These are phyloP conservation scores for Rhodotorula taiwanensis DNA, from an alignment of 768 basidiomycete genomes.

Conservation along the genomic window DNA sequence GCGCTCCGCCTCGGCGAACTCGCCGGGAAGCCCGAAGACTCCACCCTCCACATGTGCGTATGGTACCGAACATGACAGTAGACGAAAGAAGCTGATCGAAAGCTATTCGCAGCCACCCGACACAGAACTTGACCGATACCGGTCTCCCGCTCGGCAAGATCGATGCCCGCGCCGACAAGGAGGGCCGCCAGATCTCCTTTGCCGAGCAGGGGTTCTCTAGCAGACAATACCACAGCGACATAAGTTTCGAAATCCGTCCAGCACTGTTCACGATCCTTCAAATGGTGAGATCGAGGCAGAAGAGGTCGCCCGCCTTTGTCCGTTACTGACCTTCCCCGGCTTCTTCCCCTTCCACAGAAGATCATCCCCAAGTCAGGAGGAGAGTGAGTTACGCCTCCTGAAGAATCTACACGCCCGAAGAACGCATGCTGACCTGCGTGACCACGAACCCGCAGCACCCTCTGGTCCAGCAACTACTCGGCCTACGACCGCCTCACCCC, in stretches of 20 bases:
- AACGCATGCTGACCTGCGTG: neutral
- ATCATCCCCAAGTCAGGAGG: no score
- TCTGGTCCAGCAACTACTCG: constrained; percentile 43
- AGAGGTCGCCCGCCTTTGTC: no score
- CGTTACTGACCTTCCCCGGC: no score
- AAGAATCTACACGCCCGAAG: no score
- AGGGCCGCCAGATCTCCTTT: constrained; percentile 39
- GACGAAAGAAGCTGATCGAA: neutral
- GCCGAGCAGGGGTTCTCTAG: constrained; percentile 31
- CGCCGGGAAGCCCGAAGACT: constrained; percentile 42
- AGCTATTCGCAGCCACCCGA: constrained; percentile 39
- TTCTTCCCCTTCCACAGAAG: no score
- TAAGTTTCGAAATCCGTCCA: constrained; percentile 43
- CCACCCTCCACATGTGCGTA: constrained; percentile 40
- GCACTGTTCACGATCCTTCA: constrained; percentile 43
- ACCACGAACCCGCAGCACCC: constrained; percentile 36
- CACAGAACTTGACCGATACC: constrained; percentile 41
- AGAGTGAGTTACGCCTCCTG: no score
- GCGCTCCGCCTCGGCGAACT: constrained; percentile 39
- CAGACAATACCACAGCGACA: constrained; percentile 34
- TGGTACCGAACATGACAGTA: no score
- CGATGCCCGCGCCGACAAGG: constrained; percentile 14
- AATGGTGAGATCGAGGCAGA: no score
- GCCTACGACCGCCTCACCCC: constrained; percentile 43
- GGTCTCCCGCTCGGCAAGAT: constrained; percentile 43